Base-by-base conservation (phyloP, 2,329 filamentous ascomycete genomes). In the Talaromyces sp. region DNA sequence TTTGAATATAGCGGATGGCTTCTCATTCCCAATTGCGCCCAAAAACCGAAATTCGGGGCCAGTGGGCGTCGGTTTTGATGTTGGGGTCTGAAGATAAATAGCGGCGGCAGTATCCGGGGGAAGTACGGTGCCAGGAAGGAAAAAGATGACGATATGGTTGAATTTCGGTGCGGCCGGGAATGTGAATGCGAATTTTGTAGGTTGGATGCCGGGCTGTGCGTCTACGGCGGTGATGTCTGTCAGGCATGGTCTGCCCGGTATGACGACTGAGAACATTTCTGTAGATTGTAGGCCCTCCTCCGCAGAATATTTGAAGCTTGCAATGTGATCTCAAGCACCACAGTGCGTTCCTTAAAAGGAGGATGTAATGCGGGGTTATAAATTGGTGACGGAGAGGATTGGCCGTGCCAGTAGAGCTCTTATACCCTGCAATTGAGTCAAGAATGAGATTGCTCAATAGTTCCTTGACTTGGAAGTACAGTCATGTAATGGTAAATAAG, bases 1-100 rank as follows among this genome's bases (percentile, higher is more conserved):
- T 71, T 89, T 91, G 80, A 97, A 97, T 58, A 97, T 89, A 36
- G 92, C 91, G 64, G 88, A 93, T 65, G 94, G 91, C 70, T 97
- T 97, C 58, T 92, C 91, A 36, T 89, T 87, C 1, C 89, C 92
- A 57, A 99, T 86, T 51, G 87, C 94, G 62, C 95, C 94, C 4
- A 97, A 84, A 66, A 99, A 90, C 60, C 82, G 85, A 77, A 96
- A 96, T 48, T 87, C 83, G 1, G 81, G 77, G 2, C 70, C 66
- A 40, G 73, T 59, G 60, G 65, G 45, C 43, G 60, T 59, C 50
- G 64, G 37, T 56, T 68, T 60, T 35, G 63, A 73, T 36, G 77
- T 78, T 1, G 85, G 83, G n/a, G 88, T 77, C 63, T 92, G 88
- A 50, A 96, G 83, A 76, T 97, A 97, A 63, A 99, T 93, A 48